Evolutionary conservation across 1,139 yeast species (phyloP).

Genomic region (Chernovozyma sophiae-reginae): DNA sequence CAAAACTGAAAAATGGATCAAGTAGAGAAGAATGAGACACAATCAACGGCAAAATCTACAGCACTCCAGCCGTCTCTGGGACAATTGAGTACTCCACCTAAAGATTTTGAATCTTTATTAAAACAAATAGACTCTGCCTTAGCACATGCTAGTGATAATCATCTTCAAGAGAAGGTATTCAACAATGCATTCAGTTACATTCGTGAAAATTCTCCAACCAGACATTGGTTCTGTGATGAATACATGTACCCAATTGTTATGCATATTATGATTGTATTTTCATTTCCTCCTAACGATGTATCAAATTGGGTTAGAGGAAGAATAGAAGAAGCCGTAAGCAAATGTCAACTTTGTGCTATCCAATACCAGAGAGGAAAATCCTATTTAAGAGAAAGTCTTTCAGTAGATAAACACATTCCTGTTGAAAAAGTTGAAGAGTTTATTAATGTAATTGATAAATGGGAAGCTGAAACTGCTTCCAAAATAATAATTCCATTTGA

Average conservation of each 20-base stretch:
- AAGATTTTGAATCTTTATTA: neutral
- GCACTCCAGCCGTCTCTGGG: neutral
- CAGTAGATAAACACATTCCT: conserved; percentile 46
- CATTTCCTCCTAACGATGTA: conserved; percentile 48
- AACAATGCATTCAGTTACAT: conserved; percentile 3
- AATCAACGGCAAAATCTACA: neutral
- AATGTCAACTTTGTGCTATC: conserved; percentile 50
- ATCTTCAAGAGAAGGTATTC: conserved; percentile 3
- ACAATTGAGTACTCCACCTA: neutral
- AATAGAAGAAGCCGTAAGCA: conserved; percentile 34
- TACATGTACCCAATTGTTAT: conserved; percentile 44
- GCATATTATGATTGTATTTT: conserved; percentile 55
- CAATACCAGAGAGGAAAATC: conserved; percentile 53
- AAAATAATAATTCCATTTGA: neutral
- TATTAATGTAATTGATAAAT: conserved; percentile 43
- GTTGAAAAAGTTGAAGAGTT: conserved; percentile 48
- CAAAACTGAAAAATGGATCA: too few relatives aligned
- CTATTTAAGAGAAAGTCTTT: conserved; percentile 47
- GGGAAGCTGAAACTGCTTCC: conserved; percentile 39
- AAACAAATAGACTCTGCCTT: neutral
- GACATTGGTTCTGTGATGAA: conserved; percentile 58
- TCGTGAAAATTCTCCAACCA: conserved; percentile 1
- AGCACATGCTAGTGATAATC: neutral
- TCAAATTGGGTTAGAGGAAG: conserved; percentile 39
- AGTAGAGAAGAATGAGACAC: neutral